phyloP scores from a whole-genome alignment of 805 yeast genomes.

The Komagataella populi region DNA sequence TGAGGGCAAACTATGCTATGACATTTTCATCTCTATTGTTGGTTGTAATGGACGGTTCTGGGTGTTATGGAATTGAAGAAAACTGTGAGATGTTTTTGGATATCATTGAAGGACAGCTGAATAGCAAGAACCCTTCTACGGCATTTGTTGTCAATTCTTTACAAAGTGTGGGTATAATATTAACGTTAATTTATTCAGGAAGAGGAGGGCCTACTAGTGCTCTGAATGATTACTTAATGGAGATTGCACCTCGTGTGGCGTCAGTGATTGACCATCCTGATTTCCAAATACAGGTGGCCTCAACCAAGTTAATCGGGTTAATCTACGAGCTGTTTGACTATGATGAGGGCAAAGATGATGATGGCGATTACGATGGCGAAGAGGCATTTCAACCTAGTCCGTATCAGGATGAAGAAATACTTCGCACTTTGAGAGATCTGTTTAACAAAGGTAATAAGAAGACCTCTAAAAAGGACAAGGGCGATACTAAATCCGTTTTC shows the following conservation, averaged over 20 bases:
- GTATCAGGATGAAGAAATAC: constrained; percentile 36
- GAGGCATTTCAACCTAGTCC: constrained; percentile 29
- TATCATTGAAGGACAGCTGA: constrained; percentile 20
- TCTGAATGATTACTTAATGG: constrained; percentile 27
- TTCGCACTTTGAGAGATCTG: constrained; percentile 24
- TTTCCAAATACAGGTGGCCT: constrained; percentile 35
- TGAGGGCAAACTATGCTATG: constrained; percentile 10
- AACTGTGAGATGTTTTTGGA: constrained; percentile 28
- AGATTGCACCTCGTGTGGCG: constrained; percentile 24
- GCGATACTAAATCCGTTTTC: constrained; percentile 43
- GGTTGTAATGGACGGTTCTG: constrained; percentile 32
- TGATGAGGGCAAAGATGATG: constrained; percentile 22
- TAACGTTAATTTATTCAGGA: constrained; percentile 29
- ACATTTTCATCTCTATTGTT: constrained; percentile 20
- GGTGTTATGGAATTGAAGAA: constrained; percentile 36
- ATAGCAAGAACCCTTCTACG: constrained; percentile 11
- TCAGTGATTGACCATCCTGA: constrained; percentile 11
- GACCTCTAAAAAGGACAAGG: constrained; percentile 49
- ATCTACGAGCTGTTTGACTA: constrained; percentile 39
- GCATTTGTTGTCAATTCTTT: constrained; percentile 28
- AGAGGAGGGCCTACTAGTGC: constrained; percentile 15
- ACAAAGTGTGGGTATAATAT: constrained; percentile 30
- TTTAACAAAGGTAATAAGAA: constrained; percentile 40
- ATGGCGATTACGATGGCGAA: constrained; percentile 24
- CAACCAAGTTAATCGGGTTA: constrained; percentile 41